Evolutionary conservation across 768 basidiomycete species (phyloP).

Genomic region (Termitomyces sp.): DNA sequence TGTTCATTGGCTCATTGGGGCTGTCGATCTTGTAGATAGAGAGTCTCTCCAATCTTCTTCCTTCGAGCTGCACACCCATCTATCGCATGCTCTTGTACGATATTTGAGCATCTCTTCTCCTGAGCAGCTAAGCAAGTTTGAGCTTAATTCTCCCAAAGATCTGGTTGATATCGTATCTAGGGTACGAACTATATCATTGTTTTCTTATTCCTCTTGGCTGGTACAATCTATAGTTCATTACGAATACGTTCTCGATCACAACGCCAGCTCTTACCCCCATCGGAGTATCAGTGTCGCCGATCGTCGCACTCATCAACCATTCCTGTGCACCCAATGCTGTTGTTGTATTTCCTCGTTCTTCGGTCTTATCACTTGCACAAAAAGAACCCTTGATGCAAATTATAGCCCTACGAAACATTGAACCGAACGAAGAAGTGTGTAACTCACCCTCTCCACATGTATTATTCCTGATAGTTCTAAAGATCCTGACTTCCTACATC

Average conservation of each 20-base stretch:
- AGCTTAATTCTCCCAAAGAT: constrained; percentile 51
- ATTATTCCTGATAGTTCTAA: constrained; percentile 21
- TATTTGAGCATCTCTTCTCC: constrained; percentile 61
- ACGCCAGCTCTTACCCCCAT: constrained; percentile 73
- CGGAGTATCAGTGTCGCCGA: constrained; percentile 79
- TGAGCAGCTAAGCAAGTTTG: constrained; percentile 50
- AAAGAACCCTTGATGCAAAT: constrained; percentile 70
- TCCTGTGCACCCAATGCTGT: constrained; percentile 86
- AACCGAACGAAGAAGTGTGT: constrained; percentile 61
- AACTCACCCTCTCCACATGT: neutral
- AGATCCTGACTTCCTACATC: constrained; percentile 78
- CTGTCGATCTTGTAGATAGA: constrained; percentile 40
- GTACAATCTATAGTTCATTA: constrained; percentile 60
- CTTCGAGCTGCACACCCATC: constrained; percentile 55
- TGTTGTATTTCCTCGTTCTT: constrained; percentile 77
- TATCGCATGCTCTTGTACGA: constrained; percentile 69
- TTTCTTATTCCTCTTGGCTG: neutral
- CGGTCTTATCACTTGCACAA: constrained; percentile 23
- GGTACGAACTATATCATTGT: constrained; percentile 30
- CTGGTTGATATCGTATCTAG: constrained; percentile 70
- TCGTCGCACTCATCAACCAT: constrained; percentile 80
- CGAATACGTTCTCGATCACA: constrained; percentile 87
- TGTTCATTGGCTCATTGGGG: neutral
- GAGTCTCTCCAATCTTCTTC: constrained; percentile 39
- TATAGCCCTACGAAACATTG: constrained; percentile 62